Conservation (phyloP, 192 early-diverging fungal genomes). For the Thamnidium elegans region DNA sequence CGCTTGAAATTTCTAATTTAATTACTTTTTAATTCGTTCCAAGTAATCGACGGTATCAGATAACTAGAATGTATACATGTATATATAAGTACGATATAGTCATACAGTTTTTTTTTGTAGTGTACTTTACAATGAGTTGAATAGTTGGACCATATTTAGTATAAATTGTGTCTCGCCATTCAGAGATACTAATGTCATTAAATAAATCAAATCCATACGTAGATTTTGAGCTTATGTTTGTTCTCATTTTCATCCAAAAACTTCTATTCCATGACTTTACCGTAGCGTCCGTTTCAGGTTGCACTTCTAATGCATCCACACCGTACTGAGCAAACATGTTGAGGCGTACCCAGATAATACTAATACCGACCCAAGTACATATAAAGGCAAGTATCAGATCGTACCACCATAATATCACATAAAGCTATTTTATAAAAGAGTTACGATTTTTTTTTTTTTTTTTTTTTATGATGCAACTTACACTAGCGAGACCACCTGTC, state of each 20-base stretch:
- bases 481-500: conserved; percentile 9
- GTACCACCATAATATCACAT: conserved; percentile 24
- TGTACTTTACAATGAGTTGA: conserved; percentile 13
- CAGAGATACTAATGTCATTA: conserved; percentile 14
- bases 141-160: conserved; percentile 19
- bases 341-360: conserved; percentile 10
- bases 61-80: conserved; percentile 3
- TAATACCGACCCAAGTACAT: background rate
- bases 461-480: conserved; percentile 1
- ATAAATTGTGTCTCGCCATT: conserved; percentile 24
- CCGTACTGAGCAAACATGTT: conserved; percentile 7
- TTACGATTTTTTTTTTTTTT: no score
- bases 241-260: conserved; percentile 11
- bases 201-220: conserved; percentile 5
- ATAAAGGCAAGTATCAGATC: conserved; percentile 22
- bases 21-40: conserved; percentile 27
- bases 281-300: conserved; percentile 7
- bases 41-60: conserved; percentile 25
- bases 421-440: conserved; percentile 9
- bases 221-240: background rate
- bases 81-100: background rate
- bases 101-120: background rate
- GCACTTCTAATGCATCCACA: conserved; percentile 5
- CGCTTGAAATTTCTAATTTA: background rate
- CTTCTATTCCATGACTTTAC: conserved; percentile 13